Evolutionary conservation across 2,329 filamentous ascomycete species (phyloP), one percentile per base, ranked within the genome.

Genomic region (Sporothrix luriei): DNA sequence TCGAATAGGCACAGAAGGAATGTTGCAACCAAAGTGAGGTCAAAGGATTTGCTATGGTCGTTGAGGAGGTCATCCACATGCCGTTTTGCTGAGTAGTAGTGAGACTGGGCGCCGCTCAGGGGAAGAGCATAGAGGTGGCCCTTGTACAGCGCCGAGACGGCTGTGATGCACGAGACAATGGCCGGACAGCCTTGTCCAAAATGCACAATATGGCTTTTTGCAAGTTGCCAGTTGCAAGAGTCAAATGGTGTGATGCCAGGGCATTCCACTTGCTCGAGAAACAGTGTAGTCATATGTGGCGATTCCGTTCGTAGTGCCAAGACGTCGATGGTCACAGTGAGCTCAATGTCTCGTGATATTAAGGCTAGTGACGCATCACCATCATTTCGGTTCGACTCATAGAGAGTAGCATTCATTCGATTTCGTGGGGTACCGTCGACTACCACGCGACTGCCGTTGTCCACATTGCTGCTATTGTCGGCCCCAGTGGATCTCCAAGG

Each of bases 321-420:
- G 21, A 66, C 26, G 26, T 66, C 62, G 24, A 66, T 66, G n/a
- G 62, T 66, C 43, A 48, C 46, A 4, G 62, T 66, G 43, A 66
- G 62, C 62, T 66, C 62, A 16, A 66, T 66, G 16, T 66, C 62
- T 33, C 62, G 62, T 10, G 62, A 66, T 29, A 66, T 66, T 26
- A 66, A 38, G 24, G 62, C 59, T 19, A 62, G 21, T 0, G 59
- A 62, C 10, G 59, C n/a, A 62, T 62, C 59, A 4, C 55, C 55
- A 59, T 6, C 1, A 6, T 16, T 48, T 16, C 3, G 43, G 43
- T 19, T 48, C 3, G 14, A 19, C 43, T 16, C 43, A 19, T 19
- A 48, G 43, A 1, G 19, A 3, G 43, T 14, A 48, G 13, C 43
- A 1, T 5, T 6, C 13, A 19, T 48, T 48, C 13, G 43, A 48